Evolutionary conservation across 2,329 filamentous ascomycete genomes (phyloP).

Genomic region (Annulohypoxylon truncatum): DNA sequence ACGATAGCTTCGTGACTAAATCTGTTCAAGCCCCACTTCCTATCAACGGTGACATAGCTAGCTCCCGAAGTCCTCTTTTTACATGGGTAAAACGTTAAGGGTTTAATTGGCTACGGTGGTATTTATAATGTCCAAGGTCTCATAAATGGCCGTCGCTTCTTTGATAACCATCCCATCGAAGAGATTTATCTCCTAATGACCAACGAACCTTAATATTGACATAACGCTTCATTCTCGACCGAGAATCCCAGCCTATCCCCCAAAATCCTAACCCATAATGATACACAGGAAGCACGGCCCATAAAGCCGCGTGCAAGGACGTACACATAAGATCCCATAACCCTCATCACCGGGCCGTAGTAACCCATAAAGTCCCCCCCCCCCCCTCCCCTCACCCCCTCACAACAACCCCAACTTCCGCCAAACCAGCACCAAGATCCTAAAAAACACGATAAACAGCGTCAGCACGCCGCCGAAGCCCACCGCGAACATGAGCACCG

Average conservation of each 20-base stretch:
- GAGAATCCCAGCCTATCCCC: not conserved
- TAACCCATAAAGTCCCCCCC: too few species aligned
- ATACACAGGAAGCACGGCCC: not conserved
- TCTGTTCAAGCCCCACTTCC: not conserved
- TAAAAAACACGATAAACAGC: not conserved
- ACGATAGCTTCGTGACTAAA: not conserved
- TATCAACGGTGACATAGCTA: not conserved
- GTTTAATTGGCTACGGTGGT: too few species aligned
- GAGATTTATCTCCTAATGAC: not conserved
- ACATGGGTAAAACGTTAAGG: not conserved
- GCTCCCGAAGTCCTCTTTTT: not conserved
- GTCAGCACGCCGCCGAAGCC: not conserved
- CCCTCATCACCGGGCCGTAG: too few species aligned
- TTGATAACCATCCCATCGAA: not conserved
- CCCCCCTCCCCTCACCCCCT: not conserved
- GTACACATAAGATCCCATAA: not conserved
- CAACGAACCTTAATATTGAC: not conserved
- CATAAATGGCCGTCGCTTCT: not conserved
- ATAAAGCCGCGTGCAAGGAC: not conserved
- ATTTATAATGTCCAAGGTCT: not conserved
- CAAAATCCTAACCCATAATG: not conserved
- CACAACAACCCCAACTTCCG: conserved; percentile 5
- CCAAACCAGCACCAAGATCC: not conserved
- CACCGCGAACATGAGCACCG: not conserved
- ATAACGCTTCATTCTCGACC: not conserved